A percentile compares a stretch with the other conserved stretches of the same genome.
phyloP scores from a whole-genome alignment of 2,329 filamentous ascomycete species.

The Fusarium sp. region DNA sequence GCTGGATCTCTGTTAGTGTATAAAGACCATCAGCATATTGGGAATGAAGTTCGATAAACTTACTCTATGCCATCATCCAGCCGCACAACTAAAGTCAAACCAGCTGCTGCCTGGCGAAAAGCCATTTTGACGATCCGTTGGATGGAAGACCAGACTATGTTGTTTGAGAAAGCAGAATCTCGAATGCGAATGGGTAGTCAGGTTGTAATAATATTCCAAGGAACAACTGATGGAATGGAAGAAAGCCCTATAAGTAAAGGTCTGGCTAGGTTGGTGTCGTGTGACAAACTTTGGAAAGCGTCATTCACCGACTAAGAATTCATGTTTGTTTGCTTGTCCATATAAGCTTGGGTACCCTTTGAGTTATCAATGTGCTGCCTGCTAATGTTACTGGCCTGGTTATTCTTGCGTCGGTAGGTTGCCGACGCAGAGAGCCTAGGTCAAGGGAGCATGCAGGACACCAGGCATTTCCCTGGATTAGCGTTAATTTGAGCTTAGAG shows the following conservation, averaged over 20 bases:
- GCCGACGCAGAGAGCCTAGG: background rate
- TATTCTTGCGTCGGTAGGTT: background rate
- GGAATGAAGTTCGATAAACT: background rate
- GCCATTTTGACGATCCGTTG: background rate
- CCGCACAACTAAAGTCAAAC: background rate
- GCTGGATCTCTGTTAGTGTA: background rate
- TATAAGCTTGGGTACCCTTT: background rate
- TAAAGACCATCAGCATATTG: background rate
- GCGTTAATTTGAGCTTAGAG: accelerated
- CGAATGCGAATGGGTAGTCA: background rate
- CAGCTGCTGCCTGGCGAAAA: background rate
- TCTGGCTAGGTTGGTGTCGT: background rate
- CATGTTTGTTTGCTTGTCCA: accelerated
- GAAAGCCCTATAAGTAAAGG: background rate
- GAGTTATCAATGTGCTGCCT: background rate
- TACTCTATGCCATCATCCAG: background rate
- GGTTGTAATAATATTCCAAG: background rate
- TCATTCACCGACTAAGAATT: background rate
- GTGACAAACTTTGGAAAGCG: background rate
- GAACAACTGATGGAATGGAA: background rate
- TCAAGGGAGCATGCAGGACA: background rate
- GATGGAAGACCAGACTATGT: background rate
- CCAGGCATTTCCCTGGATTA: too few relatives aligned
- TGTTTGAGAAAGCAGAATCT: background rate
- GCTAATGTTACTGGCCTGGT: background rate